These are phyloP conservation scores for Willaertia magna DNA, from an alignment of 208 protist genomes.

Conservation along the genomic window DNA sequence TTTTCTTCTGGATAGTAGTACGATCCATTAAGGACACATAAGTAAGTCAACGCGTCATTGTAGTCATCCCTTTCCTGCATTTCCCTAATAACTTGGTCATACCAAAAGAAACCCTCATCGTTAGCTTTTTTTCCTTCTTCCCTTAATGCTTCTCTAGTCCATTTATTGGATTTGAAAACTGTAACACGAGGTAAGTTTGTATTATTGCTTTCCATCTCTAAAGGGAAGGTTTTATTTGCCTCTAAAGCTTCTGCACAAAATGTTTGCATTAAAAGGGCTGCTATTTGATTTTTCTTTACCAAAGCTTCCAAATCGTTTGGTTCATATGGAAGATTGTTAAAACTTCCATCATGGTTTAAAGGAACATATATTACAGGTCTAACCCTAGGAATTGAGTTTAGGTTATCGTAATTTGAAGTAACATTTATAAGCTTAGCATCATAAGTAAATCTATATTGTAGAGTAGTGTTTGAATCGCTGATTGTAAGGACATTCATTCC, in stretches of 20 bases:
- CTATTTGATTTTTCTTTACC: background rate
- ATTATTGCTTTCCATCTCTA: background rate
- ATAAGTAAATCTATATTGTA: background rate
- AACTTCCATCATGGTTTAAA: background rate
- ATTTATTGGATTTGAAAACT: background rate
- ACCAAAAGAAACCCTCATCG: background rate
- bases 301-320: background rate
- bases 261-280: background rate
- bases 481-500: background rate
- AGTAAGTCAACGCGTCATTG: background rate
- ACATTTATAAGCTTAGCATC: background rate
- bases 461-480: background rate
- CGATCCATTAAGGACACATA: background rate
- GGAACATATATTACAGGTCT: background rate
- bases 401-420: background rate
- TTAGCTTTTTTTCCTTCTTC: background rate
- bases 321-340: background rate
- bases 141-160: background rate
- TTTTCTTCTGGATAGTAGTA: background rate
- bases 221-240: background rate
- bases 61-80: background rate
- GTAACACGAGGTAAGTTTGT: background rate
- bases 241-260: background rate
- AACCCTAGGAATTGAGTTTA: background rate
- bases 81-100: background rate